phyloP scores from a whole-genome alignment of 495 filamentous ascomycete species.

The Jackrogersella multiformis region DNA sequence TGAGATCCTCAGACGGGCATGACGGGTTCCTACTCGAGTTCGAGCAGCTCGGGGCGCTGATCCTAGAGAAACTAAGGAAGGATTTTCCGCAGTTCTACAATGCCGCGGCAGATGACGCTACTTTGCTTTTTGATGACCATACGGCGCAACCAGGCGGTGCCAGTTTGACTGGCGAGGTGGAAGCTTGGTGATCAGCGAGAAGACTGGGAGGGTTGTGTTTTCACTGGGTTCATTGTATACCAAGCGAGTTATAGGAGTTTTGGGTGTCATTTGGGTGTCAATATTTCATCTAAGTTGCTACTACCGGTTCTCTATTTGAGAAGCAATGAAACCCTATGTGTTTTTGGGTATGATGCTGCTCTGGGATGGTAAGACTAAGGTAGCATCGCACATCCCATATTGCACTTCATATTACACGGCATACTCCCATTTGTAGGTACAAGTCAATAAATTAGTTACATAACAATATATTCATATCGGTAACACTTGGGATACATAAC shows the following conservation, averaged over 20 bases:
- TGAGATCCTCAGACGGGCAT: slow-evolving; percentile 48
- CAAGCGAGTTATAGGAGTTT: slow-evolving; percentile 12
- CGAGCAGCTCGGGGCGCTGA: slow-evolving; percentile 41
- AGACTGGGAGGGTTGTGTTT: neutral
- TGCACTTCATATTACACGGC: neutral
- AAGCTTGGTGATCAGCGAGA: slow-evolving; percentile 25
- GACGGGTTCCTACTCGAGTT: slow-evolving; percentile 53
- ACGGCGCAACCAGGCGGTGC: slow-evolving; percentile 32
- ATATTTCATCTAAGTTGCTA: slow-evolving; percentile 15
- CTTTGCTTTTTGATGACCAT: slow-evolving; percentile 7
- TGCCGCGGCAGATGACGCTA: slow-evolving; percentile 3
- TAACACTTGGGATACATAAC: too few relatives aligned
- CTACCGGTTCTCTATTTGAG: neutral
- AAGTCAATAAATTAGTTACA: neutral
- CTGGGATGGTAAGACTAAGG: slow-evolving; percentile 1
- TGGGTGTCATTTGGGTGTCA: slow-evolving; percentile 1
- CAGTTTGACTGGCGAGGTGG: slow-evolving; percentile 38
- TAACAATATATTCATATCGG: neutral
- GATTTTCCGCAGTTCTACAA: slow-evolving; percentile 44
- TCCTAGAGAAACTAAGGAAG: slow-evolving; percentile 39
- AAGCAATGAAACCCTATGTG: neutral
- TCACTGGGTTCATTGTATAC: slow-evolving; percentile 20
- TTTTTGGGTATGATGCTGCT: neutral
- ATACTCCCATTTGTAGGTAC: neutral
- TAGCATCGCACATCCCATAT: neutral